Evolutionary conservation across 2,329 filamentous ascomycete species (phyloP).

Genomic region (Ophiostoma piceae): DNA sequence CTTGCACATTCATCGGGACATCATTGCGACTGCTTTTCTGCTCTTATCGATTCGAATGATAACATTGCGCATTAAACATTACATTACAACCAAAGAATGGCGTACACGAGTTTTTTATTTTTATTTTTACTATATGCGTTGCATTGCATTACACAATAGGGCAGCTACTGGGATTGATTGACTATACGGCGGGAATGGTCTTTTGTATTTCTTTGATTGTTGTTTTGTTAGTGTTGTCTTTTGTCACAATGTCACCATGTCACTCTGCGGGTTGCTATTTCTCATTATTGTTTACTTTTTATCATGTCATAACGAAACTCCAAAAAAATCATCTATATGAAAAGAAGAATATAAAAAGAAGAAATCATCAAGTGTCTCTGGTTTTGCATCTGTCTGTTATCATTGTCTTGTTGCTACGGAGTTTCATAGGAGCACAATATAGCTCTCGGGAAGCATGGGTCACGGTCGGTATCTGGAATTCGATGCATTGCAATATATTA

Average conservation of each 20-base stretch:
- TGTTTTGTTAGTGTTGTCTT: constrained; percentile 8
- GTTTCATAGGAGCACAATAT: not conserved
- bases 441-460: not conserved
- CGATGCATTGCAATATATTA: not conserved
- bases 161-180: constrained; percentile 13
- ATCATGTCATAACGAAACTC: constrained; percentile 16
- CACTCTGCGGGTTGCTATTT: not conserved
- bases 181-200: constrained; percentile 11
- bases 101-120: constrained; percentile 6
- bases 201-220: constrained; percentile 11
- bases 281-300: constrained; percentile 13
- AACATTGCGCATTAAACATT: constrained; percentile 7
- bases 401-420: not conserved
- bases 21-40: not conserved
- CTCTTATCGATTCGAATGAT: not conserved
- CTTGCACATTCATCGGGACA: constrained; percentile 3
- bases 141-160: constrained; percentile 10
- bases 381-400: not conserved
- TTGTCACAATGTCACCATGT: not conserved
- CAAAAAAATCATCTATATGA: constrained; percentile 11
- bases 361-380: not conserved
- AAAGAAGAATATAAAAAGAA: not conserved
- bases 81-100: constrained; percentile 14
- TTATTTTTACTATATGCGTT: constrained; percentile 13
- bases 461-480: not conserved